A percentile compares a stretch with the other conserved stretches of the same genome.
These are phyloP conservation scores for Diaporthe caulivora DNA, from an alignment of 2,329 filamentous ascomycete species.

Conservation along the genomic window DNA sequence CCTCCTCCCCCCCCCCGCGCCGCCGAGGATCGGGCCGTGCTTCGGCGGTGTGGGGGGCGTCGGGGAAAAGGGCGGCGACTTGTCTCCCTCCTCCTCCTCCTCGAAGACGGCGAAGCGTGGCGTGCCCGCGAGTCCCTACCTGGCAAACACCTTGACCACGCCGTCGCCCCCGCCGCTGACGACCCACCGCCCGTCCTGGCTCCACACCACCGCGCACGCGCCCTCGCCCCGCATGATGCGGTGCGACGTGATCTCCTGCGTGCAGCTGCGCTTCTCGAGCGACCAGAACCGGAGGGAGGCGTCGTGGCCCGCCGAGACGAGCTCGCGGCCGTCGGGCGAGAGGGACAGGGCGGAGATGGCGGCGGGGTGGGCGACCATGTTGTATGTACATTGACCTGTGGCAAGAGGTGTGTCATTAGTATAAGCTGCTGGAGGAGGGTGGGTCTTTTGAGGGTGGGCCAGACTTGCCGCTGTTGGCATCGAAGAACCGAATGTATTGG, in stretches of 20 bases:
- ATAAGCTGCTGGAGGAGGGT: neutral
- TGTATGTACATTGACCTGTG: conserved; percentile 98
- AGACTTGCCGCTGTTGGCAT: conserved; percentile 95
- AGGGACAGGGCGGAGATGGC: conserved; percentile 93
- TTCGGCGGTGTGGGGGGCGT: conserved; percentile 33
- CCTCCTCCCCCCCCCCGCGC: neutral
- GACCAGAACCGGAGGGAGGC: conserved; percentile 97
- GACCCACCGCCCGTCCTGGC: conserved; percentile 93
- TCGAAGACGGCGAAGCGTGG: neutral
- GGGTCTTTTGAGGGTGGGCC: neutral
- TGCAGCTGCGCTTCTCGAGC: conserved; percentile 93
- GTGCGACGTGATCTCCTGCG: conserved; percentile 94
- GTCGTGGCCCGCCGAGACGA: conserved; percentile 96
- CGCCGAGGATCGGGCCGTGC: too few species aligned
- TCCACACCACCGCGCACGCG: conserved; percentile 95
- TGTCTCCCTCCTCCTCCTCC: neutral
- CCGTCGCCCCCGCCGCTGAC: conserved; percentile 96
- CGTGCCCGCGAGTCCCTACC: conserved; percentile 51
- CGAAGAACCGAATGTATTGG: conserved; percentile 95
- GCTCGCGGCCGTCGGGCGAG: conserved; percentile 91
- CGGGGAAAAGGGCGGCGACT: conserved; percentile 4
- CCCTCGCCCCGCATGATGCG: conserved; percentile 96
- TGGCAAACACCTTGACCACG: conserved; percentile 90
- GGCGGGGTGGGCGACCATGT: conserved; percentile 95
- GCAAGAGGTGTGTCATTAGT: conserved; percentile 39